A percentile compares a stretch with the other conserved stretches of the same genome.
Evolutionary conservation across 345 rosid species (phyloP).

Genomic region (Melaleuca alternifolia): DNA sequence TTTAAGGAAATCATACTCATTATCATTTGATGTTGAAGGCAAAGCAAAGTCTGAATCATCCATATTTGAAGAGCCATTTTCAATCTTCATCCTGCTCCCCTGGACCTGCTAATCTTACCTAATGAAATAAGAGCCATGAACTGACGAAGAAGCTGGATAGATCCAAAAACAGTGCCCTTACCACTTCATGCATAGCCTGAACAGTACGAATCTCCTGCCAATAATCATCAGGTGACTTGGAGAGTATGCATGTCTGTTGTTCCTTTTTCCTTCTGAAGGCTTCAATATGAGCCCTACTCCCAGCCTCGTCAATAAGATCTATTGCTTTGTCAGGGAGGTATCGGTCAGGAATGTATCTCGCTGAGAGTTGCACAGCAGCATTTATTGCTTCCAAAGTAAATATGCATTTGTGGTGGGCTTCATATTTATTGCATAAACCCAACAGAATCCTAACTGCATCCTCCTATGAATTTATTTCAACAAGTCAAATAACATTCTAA

Average conservation of each 20-base stretch:
- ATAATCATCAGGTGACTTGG: constrained; percentile 79
- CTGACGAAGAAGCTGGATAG: neutral
- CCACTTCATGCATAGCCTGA: constrained; percentile 98
- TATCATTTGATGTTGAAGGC: constrained; percentile 34
- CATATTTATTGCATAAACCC: constrained; percentile 87
- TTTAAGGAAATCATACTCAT: constrained; percentile 43
- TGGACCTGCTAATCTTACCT: constrained; percentile 34
- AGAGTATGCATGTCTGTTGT: constrained; percentile 63
- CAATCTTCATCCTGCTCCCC: constrained; percentile 42
- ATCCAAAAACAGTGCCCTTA: constrained; percentile 15
- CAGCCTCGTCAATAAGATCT: constrained; percentile 97
- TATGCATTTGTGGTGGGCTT: constrained; percentile 81
- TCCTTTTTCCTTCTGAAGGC: constrained; percentile 82
- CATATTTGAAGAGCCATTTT: constrained; percentile 22
- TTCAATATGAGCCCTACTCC: constrained; percentile 88
- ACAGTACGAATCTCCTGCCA: constrained; percentile 97
- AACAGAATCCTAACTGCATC: constrained; percentile 78
- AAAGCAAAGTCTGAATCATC: constrained; percentile 45
- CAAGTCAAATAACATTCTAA: neutral
- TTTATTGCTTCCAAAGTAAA: constrained; percentile 76
- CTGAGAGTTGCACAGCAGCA: constrained; percentile 83
- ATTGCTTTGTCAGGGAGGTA: constrained; percentile 98
- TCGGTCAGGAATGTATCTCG: constrained; percentile 86
- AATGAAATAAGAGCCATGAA: neutral
- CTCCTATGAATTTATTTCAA: constrained; percentile 39